Evolutionary conservation across 495 filamentous ascomycete genomes (phyloP).

Genomic region (Trichodelitschia bisporula): DNA sequence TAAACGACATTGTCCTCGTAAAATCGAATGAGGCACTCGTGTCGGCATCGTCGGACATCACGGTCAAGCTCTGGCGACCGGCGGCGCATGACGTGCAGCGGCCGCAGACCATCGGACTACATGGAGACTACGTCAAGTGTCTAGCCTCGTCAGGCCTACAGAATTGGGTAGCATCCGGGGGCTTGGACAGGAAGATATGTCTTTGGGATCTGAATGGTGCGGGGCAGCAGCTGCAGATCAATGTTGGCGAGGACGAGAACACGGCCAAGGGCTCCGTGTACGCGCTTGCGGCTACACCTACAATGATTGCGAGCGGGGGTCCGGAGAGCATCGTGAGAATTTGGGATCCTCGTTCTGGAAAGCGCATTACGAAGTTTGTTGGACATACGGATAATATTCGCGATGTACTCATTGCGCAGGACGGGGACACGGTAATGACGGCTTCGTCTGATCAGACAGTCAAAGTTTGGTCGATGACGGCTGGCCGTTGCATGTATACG

Average conservation of each 20-base stretch:
- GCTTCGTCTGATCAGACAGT: constrained; percentile 91
- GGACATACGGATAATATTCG: constrained; percentile 95
- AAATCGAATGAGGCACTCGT: constrained; percentile 64
- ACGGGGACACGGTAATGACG: constrained; percentile 76
- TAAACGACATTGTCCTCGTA: constrained; percentile 84
- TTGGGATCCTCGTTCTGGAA: constrained; percentile 80
- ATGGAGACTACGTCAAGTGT: constrained; percentile 90
- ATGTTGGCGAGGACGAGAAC: constrained; percentile 52
- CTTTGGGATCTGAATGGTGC: constrained; percentile 81
- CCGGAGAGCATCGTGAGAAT: constrained; percentile 82
- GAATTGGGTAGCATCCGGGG: constrained; percentile 90
- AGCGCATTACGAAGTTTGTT: constrained; percentile 83
- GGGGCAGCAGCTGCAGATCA: constrained; percentile 65
- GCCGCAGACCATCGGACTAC: constrained; percentile 69
- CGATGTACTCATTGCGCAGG: constrained; percentile 67
- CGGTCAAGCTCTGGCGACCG: constrained; percentile 89
- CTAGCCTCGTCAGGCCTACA: constrained; percentile 49
- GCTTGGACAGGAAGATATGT: constrained; percentile 73
- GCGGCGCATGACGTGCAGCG: constrained; percentile 36
- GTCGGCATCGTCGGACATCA: constrained; percentile 86
- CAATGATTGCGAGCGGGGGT: constrained; percentile 72
- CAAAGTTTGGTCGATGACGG: constrained; percentile 91
- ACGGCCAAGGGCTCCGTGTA: constrained; percentile 89
- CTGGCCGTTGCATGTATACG: constrained; percentile 88
- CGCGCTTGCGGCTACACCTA: constrained; percentile 49